Evolutionary conservation across 1,139 yeast species (phyloP), one percentile per base, ranked within the genome.

Genomic region (Magnusiomyces tetraspermus): DNA sequence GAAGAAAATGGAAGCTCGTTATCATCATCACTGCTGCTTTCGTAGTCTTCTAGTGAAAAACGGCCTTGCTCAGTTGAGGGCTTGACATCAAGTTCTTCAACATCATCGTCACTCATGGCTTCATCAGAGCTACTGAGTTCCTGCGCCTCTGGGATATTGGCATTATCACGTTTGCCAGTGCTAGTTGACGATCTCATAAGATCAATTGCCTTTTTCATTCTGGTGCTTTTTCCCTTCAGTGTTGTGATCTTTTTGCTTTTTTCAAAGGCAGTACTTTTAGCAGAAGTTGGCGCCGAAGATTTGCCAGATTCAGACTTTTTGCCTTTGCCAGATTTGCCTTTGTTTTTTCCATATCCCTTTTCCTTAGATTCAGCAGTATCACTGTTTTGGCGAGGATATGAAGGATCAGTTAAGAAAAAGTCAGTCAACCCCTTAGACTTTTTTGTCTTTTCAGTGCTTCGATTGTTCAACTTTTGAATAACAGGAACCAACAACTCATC

Each of bases 401-500:
- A 19, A 19, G 17, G 42, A 8, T 21, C 24, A 5, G 42, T 19
- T 24, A 38, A 21, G 24, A 38, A 38, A 38, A 38, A 38, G 42
- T 38, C 24, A 17, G 22, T 21, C 8, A 38, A 17, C 5, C 42
- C 24, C 8, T 38, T 17, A 5, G 24, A 22, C 15, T 38, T 38
- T 38, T 38, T 38, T 10, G 8, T 24, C 15, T 38, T 15, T 33
- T 46, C 22, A 2, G 49, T 46, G 13, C n/a, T 36, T 55, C 79
- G 74, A 53, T 77, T 76, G 66, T 87, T 88, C 71, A 89, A 77
- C 60, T 83, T 92, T 60, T 83, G 76, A 21, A 94, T 83, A 55
- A 94, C 79, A 1, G 98, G 99, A n/a, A 90, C 76, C 67, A 94
- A 72, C 5, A 89, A 82, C 62, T 88, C 94, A 63, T 92, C 96